A percentile compares a stretch with the other conserved stretches of the same genome.
phyloP scores from a whole-genome alignment of 1,284 basidiomycete genomes.

The Melampsora abietis-canadensis region DNA sequence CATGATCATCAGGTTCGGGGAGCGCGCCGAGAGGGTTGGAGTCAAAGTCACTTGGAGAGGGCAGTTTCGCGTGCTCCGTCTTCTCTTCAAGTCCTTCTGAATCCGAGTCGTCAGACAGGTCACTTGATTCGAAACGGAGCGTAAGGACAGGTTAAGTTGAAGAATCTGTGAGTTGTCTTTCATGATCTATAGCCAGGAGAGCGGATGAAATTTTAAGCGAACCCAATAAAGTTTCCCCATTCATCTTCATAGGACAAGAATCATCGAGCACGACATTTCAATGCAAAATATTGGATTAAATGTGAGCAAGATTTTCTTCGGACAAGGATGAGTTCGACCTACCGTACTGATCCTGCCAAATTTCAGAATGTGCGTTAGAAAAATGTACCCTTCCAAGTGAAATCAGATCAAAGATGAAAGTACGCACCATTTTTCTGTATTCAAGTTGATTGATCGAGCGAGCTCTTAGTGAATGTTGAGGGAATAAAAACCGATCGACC shows the following conservation, averaged over 20 bases:
- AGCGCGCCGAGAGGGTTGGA: constrained; percentile 14
- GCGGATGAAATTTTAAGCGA: not conserved
- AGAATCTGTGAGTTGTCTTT: not conserved
- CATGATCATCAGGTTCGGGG: constrained; percentile 35
- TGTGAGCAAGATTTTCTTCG: not conserved
- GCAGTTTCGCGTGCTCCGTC: constrained; percentile 9
- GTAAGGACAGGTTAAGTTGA: not conserved
- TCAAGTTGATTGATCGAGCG: too few relatives aligned
- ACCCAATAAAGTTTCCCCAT: constrained; percentile 43
- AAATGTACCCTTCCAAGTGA: too few relatives aligned
- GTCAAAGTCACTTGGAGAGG: constrained; percentile 10
- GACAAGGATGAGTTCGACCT: not conserved
- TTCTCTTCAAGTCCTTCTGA: constrained; percentile 8
- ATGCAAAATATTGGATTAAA: not conserved
- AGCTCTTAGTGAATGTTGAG: too few relatives aligned
- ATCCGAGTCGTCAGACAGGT: constrained; percentile 40
- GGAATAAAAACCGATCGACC: too few relatives aligned
- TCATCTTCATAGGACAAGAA: constrained; percentile 24
- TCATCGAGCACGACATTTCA: not conserved
- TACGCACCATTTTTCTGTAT: too few relatives aligned
- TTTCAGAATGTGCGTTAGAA: too few relatives aligned
- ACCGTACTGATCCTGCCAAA: constrained; percentile 41
- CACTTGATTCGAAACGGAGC: not conserved
- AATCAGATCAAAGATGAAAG: too few relatives aligned
- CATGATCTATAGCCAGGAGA: not conserved